Evolutionary conservation across 805 yeast genomes (phyloP).

Genomic region (Dipodascus albidus): DNA sequence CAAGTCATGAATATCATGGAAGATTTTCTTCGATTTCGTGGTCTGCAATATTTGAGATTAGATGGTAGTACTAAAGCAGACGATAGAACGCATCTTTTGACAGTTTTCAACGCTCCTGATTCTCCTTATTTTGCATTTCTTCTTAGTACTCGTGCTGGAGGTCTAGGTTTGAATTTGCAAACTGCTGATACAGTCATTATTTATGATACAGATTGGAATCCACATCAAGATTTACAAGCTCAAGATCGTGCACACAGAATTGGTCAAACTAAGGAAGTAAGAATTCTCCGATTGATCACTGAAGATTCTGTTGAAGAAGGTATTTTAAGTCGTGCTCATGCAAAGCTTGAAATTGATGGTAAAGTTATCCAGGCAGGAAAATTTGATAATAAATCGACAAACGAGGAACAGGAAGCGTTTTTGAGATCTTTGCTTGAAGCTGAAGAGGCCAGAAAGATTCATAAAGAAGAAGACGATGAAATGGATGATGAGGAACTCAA

Average conservation of each 20-base stretch:
- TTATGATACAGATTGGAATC: conserved; percentile 98
- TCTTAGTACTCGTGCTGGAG: conserved; percentile 95
- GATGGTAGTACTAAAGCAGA: conserved; percentile 96
- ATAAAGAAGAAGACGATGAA: conserved; percentile 54
- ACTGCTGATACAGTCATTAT: conserved; percentile 97
- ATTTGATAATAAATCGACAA: conserved; percentile 89
- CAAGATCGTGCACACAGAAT: conserved; percentile 98
- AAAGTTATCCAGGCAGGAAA: conserved; percentile 98
- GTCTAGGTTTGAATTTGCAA: conserved; percentile 88
- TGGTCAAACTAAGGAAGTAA: conserved; percentile 95
- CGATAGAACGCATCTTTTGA: conserved; percentile 73
- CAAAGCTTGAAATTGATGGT: conserved; percentile 90
- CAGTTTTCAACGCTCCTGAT: conserved; percentile 66
- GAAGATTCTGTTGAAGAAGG: conserved; percentile 91
- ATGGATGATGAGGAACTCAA: conserved; percentile 78
- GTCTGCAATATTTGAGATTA: conserved; percentile 71
- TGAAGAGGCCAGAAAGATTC: conserved; percentile 49
- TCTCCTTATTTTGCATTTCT: conserved; percentile 85
- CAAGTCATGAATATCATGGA: conserved; percentile 99
- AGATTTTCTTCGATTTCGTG: conserved; percentile 66
- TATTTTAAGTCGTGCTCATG: conserved; percentile 84
- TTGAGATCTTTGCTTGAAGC: conserved; percentile 77
- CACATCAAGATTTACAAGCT: conserved; percentile 97
- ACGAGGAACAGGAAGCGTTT: conserved; percentile 95
- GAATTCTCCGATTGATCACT: conserved; percentile 83